Evolutionary conservation across 176 grass and related monocot species (phyloP).

Genomic region (Carex scoparia): DNA sequence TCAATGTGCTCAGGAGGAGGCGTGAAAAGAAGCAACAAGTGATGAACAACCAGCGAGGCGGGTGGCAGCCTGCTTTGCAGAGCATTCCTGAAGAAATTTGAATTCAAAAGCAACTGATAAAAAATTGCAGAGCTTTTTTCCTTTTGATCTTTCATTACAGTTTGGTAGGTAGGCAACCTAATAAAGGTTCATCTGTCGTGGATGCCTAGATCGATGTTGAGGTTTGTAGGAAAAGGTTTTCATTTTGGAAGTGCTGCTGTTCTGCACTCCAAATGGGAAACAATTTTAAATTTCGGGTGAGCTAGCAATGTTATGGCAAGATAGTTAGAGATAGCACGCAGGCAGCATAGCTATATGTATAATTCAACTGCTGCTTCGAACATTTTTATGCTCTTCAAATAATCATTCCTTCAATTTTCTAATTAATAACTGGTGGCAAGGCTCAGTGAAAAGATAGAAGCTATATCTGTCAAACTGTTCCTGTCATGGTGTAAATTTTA

Average conservation of each 20-base stretch:
- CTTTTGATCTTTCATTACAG: neutral
- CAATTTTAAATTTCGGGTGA: too few relatives aligned
- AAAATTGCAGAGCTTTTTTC: neutral
- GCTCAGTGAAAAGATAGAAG: neutral
- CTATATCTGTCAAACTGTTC: neutral
- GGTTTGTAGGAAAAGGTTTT: neutral
- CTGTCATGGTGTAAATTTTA: neutral
- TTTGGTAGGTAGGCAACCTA: neutral
- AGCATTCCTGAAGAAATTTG: conserved; percentile 36
- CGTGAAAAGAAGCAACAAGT: conserved; percentile 18
- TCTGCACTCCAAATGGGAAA: conserved; percentile 29
- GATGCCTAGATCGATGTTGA: conserved; percentile 1
- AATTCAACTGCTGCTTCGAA: neutral
- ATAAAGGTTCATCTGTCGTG: neutral
- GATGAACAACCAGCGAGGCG: neutral
- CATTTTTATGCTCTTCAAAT: neutral
- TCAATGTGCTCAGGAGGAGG: conserved; percentile 21
- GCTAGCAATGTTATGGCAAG: too few relatives aligned
- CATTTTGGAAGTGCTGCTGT: conserved; percentile 37
- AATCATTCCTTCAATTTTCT: neutral
- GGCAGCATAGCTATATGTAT: neutral
- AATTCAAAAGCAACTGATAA: neutral
- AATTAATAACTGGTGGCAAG: neutral
- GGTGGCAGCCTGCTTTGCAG: conserved; percentile 30
- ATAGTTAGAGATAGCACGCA: too few relatives aligned